These are phyloP conservation scores for Lepiota subincarnata DNA, from an alignment of 768 basidiomycete species.

Conservation along the genomic window DNA sequence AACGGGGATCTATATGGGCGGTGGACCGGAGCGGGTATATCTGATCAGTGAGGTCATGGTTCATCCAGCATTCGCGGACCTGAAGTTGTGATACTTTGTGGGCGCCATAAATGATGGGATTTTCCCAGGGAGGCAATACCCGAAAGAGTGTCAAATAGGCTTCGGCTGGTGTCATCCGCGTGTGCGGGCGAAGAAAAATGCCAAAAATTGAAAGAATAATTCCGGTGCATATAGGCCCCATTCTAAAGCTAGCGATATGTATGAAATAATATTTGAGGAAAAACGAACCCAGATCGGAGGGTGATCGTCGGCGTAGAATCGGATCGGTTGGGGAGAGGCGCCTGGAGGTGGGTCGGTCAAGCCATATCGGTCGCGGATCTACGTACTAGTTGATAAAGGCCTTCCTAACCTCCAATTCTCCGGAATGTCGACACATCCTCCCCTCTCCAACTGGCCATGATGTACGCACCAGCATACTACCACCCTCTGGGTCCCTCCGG, in stretches of 20 bases:
- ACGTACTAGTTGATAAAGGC: constrained; percentile 10
- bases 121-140: constrained; percentile 1
- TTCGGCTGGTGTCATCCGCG: constrained; percentile 9
- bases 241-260: background rate
- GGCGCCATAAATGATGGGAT: constrained; percentile 8
- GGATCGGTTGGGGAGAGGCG: constrained; percentile 4
- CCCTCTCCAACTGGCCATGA: constrained; percentile 1
- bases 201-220: background rate
- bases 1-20: background rate
- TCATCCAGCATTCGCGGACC: constrained; percentile 1
- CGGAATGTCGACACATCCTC: constrained; percentile 7
- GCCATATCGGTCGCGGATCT: constrained; percentile 13
- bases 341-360: constrained; percentile 8
- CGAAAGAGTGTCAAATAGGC: constrained; percentile 9
- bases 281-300: constrained; percentile 4
- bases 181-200: background rate
- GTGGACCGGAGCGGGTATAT: no score
- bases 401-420: constrained; percentile 7
- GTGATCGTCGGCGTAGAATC: constrained; percentile 10
- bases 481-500: background rate
- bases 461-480: constrained; percentile 4
- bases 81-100: constrained; percentile 10
- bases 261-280: background rate
- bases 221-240: no score
- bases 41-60: no score